Percentiles rank a stretch among this genome's conserved stretches.
Conservation (phyloP, 2,329 filamentous ascomycete species). For the Cryphonectria japonica region DNA sequence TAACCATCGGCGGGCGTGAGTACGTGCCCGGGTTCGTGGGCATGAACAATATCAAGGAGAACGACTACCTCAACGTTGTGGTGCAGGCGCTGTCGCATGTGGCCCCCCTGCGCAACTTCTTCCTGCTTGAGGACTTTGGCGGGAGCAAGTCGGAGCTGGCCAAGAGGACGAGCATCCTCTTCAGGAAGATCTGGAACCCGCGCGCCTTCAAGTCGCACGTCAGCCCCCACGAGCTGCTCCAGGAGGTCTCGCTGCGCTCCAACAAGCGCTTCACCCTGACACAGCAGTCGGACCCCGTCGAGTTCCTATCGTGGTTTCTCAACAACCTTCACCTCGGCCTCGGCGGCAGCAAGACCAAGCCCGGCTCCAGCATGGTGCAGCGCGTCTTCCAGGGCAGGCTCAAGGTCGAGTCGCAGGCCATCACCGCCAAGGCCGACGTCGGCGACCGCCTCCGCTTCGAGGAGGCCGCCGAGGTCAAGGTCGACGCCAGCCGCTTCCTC, state of each 20-base stretch:
- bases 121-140: conserved; percentile 83
- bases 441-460: conserved; percentile 90
- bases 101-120: conserved; percentile 83
- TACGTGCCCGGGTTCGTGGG: conserved; percentile 95
- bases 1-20: conserved; percentile 79
- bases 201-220: conserved; percentile 96
- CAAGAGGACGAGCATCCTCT: conserved; percentile 83
- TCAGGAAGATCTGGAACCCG: conserved; percentile 98
- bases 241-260: conserved; percentile 88
- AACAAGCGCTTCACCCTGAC: conserved; percentile 93
- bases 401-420: conserved; percentile 90
- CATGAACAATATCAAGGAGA: conserved; percentile 99
- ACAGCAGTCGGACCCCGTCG: conserved; percentile 89
- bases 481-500: conserved; percentile 78
- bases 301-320: conserved; percentile 96
- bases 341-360: conserved; percentile 85
- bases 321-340: conserved; percentile 93
- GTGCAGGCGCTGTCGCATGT: conserved; percentile 92
- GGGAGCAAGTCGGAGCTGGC: conserved; percentile 74
- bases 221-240: conserved; percentile 93
- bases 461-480: conserved; percentile 80
- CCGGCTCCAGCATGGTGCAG: conserved; percentile 84
- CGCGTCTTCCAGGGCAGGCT: conserved; percentile 91
- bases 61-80: conserved; percentile 97
- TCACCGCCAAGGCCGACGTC: conserved; percentile 87